These are phyloP conservation scores for Tetrahymena malaccensis DNA, from an alignment of 73 alveolate genomes.

Conservation along the genomic window DNA sequence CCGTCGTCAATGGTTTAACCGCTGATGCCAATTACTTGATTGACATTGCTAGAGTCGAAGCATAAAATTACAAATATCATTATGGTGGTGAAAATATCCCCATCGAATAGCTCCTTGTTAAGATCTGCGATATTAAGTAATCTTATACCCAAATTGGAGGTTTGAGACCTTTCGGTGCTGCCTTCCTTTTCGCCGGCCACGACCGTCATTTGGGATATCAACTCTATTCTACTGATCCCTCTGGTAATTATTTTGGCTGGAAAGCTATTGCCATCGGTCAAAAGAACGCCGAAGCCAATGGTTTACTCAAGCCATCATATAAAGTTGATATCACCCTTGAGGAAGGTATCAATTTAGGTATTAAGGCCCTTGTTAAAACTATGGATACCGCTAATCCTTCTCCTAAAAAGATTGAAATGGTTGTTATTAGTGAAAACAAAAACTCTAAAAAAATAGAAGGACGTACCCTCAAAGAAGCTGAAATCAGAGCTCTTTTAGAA, in stretches of 20 bases:
- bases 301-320: conserved; percentile 59
- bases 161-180: conserved; percentile 64
- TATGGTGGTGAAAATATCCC: conserved; percentile 40
- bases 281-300: conserved; percentile 54
- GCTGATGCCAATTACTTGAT: conserved; percentile 70
- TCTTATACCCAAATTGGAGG: conserved; percentile 61
- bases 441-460: conserved; percentile 17
- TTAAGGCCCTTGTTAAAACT: conserved; percentile 61
- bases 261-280: conserved; percentile 70
- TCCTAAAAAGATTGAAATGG: conserved; percentile 47
- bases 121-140: conserved; percentile 60
- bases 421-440: conserved; percentile 22
- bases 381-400: conserved; percentile 75
- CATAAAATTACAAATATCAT: conserved; percentile 44
- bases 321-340: conserved; percentile 56
- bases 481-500: conserved; percentile 13
- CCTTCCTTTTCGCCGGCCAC: conserved; percentile 64
- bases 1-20: conserved; percentile 60
- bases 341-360: conserved; percentile 59
- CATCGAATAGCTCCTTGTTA: conserved; percentile 49
- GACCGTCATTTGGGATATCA: conserved; percentile 59
- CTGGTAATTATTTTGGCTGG: conserved; percentile 70
- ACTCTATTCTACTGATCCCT: conserved; percentile 63
- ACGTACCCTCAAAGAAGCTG: conserved; percentile 26
- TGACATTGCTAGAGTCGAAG: conserved; percentile 53